Percentiles rank a stretch among this genome's conserved stretches.
These are phyloP conservation scores for Crepidotus variabilis DNA, from an alignment of 768 basidiomycete species.

Conservation along the genomic window DNA sequence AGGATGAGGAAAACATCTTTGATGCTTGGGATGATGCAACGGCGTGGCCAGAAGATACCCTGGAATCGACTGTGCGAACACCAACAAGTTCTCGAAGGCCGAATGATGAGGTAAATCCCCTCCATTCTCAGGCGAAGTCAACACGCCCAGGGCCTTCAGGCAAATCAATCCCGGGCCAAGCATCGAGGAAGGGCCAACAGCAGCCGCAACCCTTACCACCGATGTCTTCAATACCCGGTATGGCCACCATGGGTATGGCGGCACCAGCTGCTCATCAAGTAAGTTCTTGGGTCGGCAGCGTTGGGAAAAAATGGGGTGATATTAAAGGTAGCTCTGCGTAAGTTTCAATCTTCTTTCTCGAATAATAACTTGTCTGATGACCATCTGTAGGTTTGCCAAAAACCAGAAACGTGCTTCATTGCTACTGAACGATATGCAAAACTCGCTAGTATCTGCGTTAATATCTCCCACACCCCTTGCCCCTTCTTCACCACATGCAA, in stretches of 20 bases:
- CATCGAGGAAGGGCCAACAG: background rate
- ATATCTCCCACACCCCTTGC: background rate
- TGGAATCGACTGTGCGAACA: no score
- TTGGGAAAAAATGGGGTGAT: slow-evolving; percentile 61
- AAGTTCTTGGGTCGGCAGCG: slow-evolving; percentile 50
- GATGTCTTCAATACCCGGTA: slow-evolving; percentile 13
- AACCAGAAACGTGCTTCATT: slow-evolving; percentile 56
- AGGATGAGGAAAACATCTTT: background rate
- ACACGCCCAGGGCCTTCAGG: background rate
- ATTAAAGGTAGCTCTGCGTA: slow-evolving; percentile 52
- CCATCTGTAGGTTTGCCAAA: slow-evolving; percentile 51
- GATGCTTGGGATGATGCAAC: background rate
- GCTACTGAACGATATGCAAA: background rate
- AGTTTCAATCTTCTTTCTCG: slow-evolving; percentile 24
- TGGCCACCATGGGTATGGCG: slow-evolving; percentile 8
- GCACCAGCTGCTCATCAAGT: slow-evolving; percentile 21
- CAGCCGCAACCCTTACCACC: slow-evolving; percentile 4
- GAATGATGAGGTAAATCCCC: background rate
- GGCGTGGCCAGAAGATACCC: background rate
- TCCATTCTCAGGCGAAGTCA: background rate
- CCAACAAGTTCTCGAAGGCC: no score
- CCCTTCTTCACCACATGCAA: background rate
- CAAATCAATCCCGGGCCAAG: background rate
- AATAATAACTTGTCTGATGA: background rate
- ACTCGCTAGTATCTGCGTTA: background rate